Conservation (phyloP, 495 filamentous ascomycete genomes). For the Copromyces sp. region DNA sequence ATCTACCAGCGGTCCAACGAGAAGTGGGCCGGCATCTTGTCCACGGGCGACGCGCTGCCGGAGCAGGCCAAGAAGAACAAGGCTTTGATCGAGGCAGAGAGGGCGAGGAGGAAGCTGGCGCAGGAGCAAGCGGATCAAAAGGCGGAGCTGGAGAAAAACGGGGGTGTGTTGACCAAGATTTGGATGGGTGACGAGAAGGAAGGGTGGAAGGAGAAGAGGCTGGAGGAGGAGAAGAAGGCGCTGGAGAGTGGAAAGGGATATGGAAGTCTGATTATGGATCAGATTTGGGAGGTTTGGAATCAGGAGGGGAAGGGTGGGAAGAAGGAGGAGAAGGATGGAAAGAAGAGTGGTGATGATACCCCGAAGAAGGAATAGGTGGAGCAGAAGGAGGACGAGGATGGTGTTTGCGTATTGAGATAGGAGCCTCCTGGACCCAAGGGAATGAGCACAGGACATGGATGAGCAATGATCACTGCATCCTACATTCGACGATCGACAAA, state of each 20-base stretch:
- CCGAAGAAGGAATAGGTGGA: conserved; percentile 10
- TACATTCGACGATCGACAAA: background rate
- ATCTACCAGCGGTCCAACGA: conserved; percentile 25
- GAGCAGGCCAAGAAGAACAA: conserved; percentile 48
- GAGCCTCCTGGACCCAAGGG: background rate
- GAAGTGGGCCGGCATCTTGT: conserved; percentile 10
- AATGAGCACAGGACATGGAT: background rate
- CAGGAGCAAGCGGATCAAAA: conserved; percentile 8
- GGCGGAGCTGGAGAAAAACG: conserved; percentile 22
- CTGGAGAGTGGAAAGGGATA: conserved; percentile 72
- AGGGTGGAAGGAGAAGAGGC: conserved; percentile 61
- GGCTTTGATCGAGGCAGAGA: conserved; percentile 31
- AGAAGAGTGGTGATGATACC: background rate
- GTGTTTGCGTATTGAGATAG: background rate
- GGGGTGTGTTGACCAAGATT: conserved; percentile 38
- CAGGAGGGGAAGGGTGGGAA: conserved; percentile 19
- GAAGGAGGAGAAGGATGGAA: conserved; percentile 11
- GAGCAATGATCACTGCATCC: background rate
- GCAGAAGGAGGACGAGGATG: background rate
- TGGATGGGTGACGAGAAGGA: conserved; percentile 60
- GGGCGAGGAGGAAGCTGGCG: conserved; percentile 22
- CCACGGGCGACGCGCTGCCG: conserved; percentile 15
- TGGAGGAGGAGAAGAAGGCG: conserved; percentile 60
- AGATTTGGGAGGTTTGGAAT: conserved; percentile 76
- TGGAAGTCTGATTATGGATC: conserved; percentile 69